Evolutionary conservation across 805 yeast species (phyloP), one percentile per base, ranked within the genome.

Genomic region (Metschnikowia chrysomelidarum): DNA sequence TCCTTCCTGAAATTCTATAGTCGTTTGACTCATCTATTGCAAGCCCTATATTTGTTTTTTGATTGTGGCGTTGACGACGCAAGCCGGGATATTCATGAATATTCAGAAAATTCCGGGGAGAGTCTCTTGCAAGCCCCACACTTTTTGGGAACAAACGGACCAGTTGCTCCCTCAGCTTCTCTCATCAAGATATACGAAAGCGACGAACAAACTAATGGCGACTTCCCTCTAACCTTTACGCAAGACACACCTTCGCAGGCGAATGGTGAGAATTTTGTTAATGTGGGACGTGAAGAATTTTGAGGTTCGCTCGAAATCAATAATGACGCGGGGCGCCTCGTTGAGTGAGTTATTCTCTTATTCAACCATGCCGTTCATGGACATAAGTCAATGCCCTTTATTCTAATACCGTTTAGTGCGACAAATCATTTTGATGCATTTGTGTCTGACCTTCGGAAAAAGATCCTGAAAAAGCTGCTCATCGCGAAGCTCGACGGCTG

Each of bases 21-120:
- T 14, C 21, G 22, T 12, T 24, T 40, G 4, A 34, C 38, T 5
- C 24, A 32, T 17, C 17, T 44, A 19, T 38, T 44, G 21, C 49
- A 48, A 15, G 73, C 71, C 0, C 32, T 67, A 19, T 61, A 59
- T 39, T 62, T 66, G 15, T 67, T 67, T 40, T 67, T 67, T 38
- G 71, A 67, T 46, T 67, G 67, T 39, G 67, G 70, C 1, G 59
- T 60, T 7, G 67, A 56, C n/a, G 54, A 51, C 24, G 50, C 43
- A 9, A 39, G 32, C 13, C 44, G 31, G 15, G 47, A 41, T 16
- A 16, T 40, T 15, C 41, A 41, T 16, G 43, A 37, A 25, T 27
- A 32, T 7, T 15, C 27, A 3, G 34, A 19, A 11, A 11, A 16
- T 4, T 6, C 10, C 7, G 19, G 17, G 11, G 7, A 21, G 10